These are phyloP conservation scores for Talaromyces nanjingensis DNA, from an alignment of 495 filamentous ascomycete species.

Conservation along the genomic window DNA sequence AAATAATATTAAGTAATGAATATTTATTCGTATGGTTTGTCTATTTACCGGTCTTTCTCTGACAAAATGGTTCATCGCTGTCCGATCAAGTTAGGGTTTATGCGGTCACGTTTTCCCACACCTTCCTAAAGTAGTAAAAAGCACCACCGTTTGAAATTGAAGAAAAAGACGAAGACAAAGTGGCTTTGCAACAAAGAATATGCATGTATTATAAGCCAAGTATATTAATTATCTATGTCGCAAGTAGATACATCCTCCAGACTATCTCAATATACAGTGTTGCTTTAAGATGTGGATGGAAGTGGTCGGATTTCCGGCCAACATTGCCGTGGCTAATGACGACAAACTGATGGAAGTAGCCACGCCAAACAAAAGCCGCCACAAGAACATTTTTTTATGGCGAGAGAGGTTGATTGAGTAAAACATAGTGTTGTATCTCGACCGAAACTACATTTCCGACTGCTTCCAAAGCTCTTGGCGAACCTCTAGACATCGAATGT, in stretches of 20 bases:
- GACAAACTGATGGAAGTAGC: constrained; percentile 2
- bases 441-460: not conserved
- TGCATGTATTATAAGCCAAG: not conserved
- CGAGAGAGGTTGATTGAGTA: not conserved
- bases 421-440: not conserved
- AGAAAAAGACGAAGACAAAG: not conserved
- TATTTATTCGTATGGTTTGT: not conserved
- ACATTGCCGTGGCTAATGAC: not conserved
- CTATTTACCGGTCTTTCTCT: not conserved
- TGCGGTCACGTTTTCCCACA: not conserved
- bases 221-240: not conserved
- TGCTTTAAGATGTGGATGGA: not conserved
- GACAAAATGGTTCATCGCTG: not conserved
- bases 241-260: not conserved
- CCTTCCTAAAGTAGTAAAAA: not conserved
- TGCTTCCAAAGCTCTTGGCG: not conserved
- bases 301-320: not conserved
- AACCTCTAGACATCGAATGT: not conserved
- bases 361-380: not conserved
- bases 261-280: not conserved
- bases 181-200: not conserved
- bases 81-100: not conserved
- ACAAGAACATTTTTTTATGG: not conserved
- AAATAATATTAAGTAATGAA: not conserved
- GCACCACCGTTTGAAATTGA: not conserved